Evolutionary conservation across 164 flowering plant genomes (phyloP).

Genomic region (Stephania cephalantha): DNA sequence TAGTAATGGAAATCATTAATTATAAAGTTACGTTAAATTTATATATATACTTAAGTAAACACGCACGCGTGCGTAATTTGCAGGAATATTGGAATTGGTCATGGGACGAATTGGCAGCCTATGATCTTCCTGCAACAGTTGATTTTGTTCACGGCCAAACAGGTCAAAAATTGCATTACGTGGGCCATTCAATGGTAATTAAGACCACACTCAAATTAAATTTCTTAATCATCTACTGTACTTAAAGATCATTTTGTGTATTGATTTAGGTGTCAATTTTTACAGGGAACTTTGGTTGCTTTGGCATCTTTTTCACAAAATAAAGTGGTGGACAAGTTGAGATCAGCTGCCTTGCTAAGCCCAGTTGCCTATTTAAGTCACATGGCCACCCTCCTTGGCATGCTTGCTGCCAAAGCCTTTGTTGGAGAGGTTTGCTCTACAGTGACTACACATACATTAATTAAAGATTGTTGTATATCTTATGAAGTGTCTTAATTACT

Average conservation of each 20-base stretch:
- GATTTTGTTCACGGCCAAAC: constrained; percentile 39
- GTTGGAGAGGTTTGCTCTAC: constrained; percentile 50
- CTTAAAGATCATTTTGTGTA: no score
- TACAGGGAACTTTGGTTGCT: constrained; percentile 76
- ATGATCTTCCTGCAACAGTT: constrained; percentile 50
- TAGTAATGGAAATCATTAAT: no score
- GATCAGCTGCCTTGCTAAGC: constrained; percentile 70
- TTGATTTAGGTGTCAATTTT: background rate
- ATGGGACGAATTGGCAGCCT: constrained; percentile 65
- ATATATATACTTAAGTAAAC: background rate
- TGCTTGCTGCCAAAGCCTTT: constrained; percentile 53
- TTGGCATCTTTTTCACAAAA: constrained; percentile 81
- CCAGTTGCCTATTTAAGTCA: constrained; percentile 84
- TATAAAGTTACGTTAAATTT: no score
- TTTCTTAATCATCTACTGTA: no score
- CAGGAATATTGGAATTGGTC: constrained; percentile 77
- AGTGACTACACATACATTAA: no score
- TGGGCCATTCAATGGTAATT: constrained; percentile 64
- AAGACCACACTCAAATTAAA: background rate
- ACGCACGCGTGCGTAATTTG: background rate
- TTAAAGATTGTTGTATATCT: no score
- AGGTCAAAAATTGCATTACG: constrained; percentile 56
- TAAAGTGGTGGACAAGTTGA: constrained; percentile 42
- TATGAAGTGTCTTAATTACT: no score
- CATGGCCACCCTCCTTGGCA: constrained; percentile 67